Evolutionary conservation across 2,329 filamentous ascomycete genomes (phyloP).

Genomic region (Rhynchosporium agropyri): DNA sequence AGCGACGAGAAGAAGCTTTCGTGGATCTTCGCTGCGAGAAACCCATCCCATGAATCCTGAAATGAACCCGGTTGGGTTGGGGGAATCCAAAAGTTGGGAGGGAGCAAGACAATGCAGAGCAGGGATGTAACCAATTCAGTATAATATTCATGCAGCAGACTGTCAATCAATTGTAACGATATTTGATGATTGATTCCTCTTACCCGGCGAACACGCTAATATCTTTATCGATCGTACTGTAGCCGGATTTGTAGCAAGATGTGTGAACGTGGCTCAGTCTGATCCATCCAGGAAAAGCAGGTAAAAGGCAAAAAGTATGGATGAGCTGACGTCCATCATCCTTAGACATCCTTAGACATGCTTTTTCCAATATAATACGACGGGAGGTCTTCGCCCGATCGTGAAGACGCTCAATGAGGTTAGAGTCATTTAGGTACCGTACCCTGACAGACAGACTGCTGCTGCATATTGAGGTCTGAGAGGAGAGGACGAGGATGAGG

Average conservation of each 20-base stretch:
- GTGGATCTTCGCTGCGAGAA: conserved; percentile 15
- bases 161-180: neutral
- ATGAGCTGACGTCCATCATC: neutral
- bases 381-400: neutral
- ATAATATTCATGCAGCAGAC: neutral
- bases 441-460: neutral
- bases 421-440: neutral
- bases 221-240: no score
- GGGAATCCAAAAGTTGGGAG: neutral
- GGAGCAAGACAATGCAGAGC: neutral
- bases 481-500: neutral
- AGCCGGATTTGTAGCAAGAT: conserved; percentile 3
- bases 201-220: no score
- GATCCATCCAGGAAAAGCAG: neutral
- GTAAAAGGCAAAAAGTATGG: neutral
- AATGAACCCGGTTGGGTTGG: neutral
- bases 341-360: neutral
- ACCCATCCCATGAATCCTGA: neutral
- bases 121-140: neutral
- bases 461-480: neutral
- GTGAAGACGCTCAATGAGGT: neutral
- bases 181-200: neutral
- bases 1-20: conserved; percentile 24
- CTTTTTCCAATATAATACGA: conserved; percentile 14
- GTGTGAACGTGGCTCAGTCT: conserved; percentile 5